phyloP scores from a whole-genome alignment of 768 basidiomycete genomes.

The Rossbeevera mucosa region DNA sequence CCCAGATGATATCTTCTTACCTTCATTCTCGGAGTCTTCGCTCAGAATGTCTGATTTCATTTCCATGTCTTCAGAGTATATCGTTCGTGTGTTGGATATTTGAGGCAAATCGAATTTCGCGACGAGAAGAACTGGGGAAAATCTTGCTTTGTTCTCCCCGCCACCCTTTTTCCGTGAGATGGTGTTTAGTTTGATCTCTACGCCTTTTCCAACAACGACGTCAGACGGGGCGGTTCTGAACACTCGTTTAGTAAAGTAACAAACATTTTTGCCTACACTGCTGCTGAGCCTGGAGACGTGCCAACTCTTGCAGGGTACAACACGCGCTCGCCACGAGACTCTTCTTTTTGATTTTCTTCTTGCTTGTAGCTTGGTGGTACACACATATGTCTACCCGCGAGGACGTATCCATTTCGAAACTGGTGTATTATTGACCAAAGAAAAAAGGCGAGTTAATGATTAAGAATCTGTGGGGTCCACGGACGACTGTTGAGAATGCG shows the following conservation, averaged over 20 bases:
- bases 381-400: constrained; percentile 52
- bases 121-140: constrained; percentile 9
- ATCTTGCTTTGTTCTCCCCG: constrained; percentile 8
- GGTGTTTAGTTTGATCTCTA: constrained; percentile 43
- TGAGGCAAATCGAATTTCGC: constrained; percentile 18
- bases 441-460: background rate
- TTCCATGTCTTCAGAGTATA: background rate
- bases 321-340: constrained; percentile 49
- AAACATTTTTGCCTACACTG: constrained; percentile 39
- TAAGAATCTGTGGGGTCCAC: background rate
- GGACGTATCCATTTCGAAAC: constrained; percentile 35
- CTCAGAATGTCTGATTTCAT: background rate
- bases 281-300: constrained; percentile 42
- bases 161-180: constrained; percentile 15
- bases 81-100: background rate
- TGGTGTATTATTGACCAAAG: constrained; percentile 18
- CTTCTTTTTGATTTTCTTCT: constrained; percentile 56
- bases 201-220: constrained; percentile 22
- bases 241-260: constrained; percentile 15
- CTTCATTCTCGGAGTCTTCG: constrained; percentile 11
- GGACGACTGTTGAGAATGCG: background rate
- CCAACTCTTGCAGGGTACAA: constrained; percentile 50
- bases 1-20: background rate
- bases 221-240: constrained; percentile 3
- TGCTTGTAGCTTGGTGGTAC: constrained; percentile 55